Evolutionary conservation across 176 grass and related monocot genomes (phyloP), one percentile per base, ranked within the genome.

Genomic region (Eleusine coracana): DNA sequence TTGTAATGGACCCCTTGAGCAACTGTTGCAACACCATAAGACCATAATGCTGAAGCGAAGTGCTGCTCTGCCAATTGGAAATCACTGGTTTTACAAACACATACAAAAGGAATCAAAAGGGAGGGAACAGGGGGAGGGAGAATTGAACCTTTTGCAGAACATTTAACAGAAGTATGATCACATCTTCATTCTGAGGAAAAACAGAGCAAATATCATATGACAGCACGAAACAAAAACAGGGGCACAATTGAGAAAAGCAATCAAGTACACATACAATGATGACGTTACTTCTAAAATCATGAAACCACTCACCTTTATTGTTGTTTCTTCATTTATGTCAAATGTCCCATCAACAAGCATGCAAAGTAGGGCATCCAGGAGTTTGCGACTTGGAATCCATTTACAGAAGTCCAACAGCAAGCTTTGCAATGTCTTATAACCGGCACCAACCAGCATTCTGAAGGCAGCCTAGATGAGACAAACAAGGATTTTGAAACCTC

Each of bases 311-410:
- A 90, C 96, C 92, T 92, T 95, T 82, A 98, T 93, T 82, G 87
- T 88, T 75, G 85, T 86, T 85, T 93, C 91, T 49, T 93, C 92
- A 83, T 93, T 91, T 84, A 92, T 85, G 51, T 90, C 82, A 84
- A 98, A 98, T 78, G 76, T 88, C 65, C 96, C 96, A 78, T 95
- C 96, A 46, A 95, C 92, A 88, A 98, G 96, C 96, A 98, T 95
- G 85, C 90, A 87, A 88, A 98, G 91, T 76, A 98, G 77, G 34
- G 91, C 90, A 88, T 91, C 72, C 69, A 98, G 60, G 66, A 98
- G 90, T 76, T 86, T 89, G 66, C 66, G 87, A 80, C 89, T 98
- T 61, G 92, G 91, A 59, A 88, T 64, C 96, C 96, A 98, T 73
- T 93, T 98, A 80, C 87, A 95, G 87, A 98, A 98, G 75, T 98